Conservation (phyloP, 805 yeast genomes). For the Sugiyamaella boreocaroliniensis region DNA sequence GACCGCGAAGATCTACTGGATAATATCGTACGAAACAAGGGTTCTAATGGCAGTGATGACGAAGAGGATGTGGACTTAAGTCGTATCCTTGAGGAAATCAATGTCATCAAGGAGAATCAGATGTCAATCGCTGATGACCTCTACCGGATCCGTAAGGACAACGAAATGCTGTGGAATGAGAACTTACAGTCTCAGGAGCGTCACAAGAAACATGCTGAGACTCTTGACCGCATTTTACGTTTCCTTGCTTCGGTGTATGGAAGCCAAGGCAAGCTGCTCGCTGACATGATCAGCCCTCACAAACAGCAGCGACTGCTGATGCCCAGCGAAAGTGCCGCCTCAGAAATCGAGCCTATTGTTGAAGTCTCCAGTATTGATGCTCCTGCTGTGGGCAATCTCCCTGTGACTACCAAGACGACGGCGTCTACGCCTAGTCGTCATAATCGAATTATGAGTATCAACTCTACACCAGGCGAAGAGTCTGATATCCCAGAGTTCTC, state of each 20-base stretch:
- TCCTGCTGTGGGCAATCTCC: background rate
- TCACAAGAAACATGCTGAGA: slow-evolving; percentile 77
- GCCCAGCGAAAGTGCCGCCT: slow-evolving; percentile 5
- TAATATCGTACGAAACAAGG: slow-evolving; percentile 70
- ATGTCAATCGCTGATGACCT: slow-evolving; percentile 76
- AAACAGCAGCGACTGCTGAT: slow-evolving; percentile 11
- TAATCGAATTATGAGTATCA: background rate
- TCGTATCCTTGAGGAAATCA: slow-evolving; percentile 62
- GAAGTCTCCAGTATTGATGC: background rate
- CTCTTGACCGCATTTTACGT: slow-evolving; percentile 78
- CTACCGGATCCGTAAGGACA: slow-evolving; percentile 75
- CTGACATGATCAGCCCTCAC: slow-evolving; percentile 21
- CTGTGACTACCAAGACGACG: background rate
- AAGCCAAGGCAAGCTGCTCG: slow-evolving; percentile 44
- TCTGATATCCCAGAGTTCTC: background rate
- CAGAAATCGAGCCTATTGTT: background rate
- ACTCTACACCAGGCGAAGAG: background rate
- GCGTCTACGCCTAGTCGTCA: background rate
- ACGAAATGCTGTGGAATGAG: slow-evolving; percentile 88
- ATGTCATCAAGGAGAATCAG: slow-evolving; percentile 71
- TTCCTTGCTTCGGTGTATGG: slow-evolving; percentile 82
- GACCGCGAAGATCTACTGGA: slow-evolving; percentile 82
- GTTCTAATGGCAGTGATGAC: slow-evolving; percentile 39
- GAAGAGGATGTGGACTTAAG: slow-evolving; percentile 36
- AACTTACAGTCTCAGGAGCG: slow-evolving; percentile 76